Evolutionary conservation across 2,329 filamentous ascomycete genomes (phyloP).

Genomic region (Thermothelomyces thermophilus): DNA sequence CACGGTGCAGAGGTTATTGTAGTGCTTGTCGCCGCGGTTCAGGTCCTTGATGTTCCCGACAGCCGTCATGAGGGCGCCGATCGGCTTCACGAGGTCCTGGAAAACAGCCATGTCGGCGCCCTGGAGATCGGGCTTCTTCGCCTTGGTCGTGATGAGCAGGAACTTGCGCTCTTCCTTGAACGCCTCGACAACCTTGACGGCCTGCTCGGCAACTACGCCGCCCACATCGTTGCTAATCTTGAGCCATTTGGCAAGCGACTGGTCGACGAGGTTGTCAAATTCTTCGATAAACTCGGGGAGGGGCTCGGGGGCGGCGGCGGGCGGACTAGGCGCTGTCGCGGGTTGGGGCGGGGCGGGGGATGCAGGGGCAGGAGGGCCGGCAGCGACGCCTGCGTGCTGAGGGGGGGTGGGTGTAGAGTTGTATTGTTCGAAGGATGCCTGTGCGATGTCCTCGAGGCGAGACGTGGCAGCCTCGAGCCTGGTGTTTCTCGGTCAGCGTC

Average conservation of each 20-base stretch:
- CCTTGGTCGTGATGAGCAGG: slow-evolving; percentile 78
- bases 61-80: slow-evolving; percentile 73
- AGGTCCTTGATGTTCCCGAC: slow-evolving; percentile 76
- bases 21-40: slow-evolving; percentile 68
- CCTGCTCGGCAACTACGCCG: slow-evolving; percentile 71
- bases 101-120: slow-evolving; percentile 56
- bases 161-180: slow-evolving; percentile 85
- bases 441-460: slow-evolving; percentile 90
- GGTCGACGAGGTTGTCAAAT: slow-evolving; percentile 72
- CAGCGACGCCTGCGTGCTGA: slow-evolving; percentile 32
- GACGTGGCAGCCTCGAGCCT: slow-evolving; percentile 97
- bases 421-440: slow-evolving; percentile 58
- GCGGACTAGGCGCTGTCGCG: slow-evolving; percentile 29
- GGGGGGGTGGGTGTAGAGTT: slow-evolving; percentile 41
- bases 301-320: slow-evolving; percentile 41
- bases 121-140: slow-evolving; percentile 77
- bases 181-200: slow-evolving; percentile 50
- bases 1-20: slow-evolving; percentile 79
- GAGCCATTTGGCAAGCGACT: slow-evolving; percentile 70
- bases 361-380: slow-evolving; percentile 27
- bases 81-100: slow-evolving; percentile 75
- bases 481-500: slow-evolving; percentile 39
- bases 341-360: slow-evolving; percentile 18
- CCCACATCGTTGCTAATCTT: slow-evolving; percentile 72
- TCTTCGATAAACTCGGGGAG: slow-evolving; percentile 76